phyloP scores from a whole-genome alignment of 345 rosid genomes.

The Boechera stricta region DNA sequence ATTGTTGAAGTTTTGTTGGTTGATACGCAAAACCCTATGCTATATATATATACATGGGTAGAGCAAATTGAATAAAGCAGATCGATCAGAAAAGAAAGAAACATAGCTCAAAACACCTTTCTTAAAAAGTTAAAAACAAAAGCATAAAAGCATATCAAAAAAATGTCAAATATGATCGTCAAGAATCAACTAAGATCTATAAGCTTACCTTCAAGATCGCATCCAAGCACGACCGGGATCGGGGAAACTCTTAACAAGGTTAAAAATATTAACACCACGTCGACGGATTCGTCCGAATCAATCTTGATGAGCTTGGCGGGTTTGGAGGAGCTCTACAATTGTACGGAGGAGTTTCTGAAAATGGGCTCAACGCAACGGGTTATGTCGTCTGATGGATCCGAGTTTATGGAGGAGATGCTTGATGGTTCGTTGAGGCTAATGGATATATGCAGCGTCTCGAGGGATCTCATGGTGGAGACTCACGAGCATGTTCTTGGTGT shows the following conservation, averaged over 20 bases:
- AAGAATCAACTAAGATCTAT: constrained; percentile 61
- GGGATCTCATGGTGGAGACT: constrained; percentile 57
- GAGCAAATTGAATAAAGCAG: constrained; percentile 22
- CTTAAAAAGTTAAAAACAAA: neutral
- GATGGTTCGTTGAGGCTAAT: constrained; percentile 66
- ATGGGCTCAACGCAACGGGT: constrained; percentile 60
- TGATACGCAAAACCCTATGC: constrained; percentile 35
- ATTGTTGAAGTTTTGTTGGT: constrained; percentile 48
- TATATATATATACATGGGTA: constrained; percentile 31
- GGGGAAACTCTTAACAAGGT: constrained; percentile 65
- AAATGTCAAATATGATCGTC: constrained; percentile 46
- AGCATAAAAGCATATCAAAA: constrained; percentile 3
- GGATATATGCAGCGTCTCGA: constrained; percentile 62
- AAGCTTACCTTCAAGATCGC: constrained; percentile 77
- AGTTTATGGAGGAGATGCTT: constrained; percentile 57
- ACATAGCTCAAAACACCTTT: constrained; percentile 29
- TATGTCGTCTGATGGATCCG: constrained; percentile 45
- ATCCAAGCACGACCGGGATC: constrained; percentile 56
- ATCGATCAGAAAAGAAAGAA: constrained; percentile 3
- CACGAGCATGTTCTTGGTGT: constrained; percentile 61
- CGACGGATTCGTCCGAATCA: constrained; percentile 46
- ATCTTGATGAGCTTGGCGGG: constrained; percentile 49
- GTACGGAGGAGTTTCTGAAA: constrained; percentile 61
- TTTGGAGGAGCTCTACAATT: constrained; percentile 55
- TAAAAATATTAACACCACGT: constrained; percentile 42